Percentiles rank a stretch among this genome's conserved stretches.
These are phyloP conservation scores for Hyphopichia homilentoma DNA, from an alignment of 805 yeast species.

Conservation along the genomic window DNA sequence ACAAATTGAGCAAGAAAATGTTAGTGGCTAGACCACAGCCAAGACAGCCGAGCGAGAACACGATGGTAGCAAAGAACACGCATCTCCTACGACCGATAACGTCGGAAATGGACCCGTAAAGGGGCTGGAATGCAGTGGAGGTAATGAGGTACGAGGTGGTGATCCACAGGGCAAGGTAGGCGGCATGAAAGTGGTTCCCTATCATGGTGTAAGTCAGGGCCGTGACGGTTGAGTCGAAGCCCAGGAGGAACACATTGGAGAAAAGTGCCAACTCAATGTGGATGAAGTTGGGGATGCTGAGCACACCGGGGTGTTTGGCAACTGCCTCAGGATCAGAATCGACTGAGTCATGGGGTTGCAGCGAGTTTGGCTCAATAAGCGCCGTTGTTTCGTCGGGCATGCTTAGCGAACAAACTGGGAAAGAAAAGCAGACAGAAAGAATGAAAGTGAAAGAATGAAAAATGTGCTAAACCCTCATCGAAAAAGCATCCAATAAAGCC, in stretches of 20 bases:
- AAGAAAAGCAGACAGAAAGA: no score
- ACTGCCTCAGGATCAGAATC: neutral
- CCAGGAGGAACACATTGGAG: slow-evolving; percentile 40
- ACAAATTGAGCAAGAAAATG: slow-evolving; percentile 23
- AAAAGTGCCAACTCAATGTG: slow-evolving; percentile 30
- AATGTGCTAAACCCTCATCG: no score
- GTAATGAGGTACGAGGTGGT: slow-evolving; percentile 40
- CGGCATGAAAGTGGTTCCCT: slow-evolving; percentile 37
- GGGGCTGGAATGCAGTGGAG: slow-evolving; percentile 39
- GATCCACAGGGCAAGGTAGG: slow-evolving; percentile 37
- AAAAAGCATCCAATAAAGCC: no score
- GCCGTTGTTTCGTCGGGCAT: no score
- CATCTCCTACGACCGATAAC: slow-evolving; percentile 33
- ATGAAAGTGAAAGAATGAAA: no score
- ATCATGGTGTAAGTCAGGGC: slow-evolving; percentile 47
- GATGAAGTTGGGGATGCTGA: slow-evolving; percentile 17
- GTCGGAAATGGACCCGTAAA: slow-evolving; percentile 39
- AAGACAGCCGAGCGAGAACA: slow-evolving; percentile 32
- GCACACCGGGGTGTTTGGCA: slow-evolving; percentile 9
- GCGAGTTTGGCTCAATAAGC: no score
- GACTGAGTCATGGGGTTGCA: neutral
- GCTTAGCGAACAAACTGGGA: no score
- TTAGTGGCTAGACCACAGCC: slow-evolving; percentile 30
- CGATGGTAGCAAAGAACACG: slow-evolving; percentile 28
- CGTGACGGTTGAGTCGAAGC: slow-evolving; percentile 47